Evolutionary conservation across 768 basidiomycete genomes (phyloP).

Genomic region (Sporobolomyces roseus): DNA sequence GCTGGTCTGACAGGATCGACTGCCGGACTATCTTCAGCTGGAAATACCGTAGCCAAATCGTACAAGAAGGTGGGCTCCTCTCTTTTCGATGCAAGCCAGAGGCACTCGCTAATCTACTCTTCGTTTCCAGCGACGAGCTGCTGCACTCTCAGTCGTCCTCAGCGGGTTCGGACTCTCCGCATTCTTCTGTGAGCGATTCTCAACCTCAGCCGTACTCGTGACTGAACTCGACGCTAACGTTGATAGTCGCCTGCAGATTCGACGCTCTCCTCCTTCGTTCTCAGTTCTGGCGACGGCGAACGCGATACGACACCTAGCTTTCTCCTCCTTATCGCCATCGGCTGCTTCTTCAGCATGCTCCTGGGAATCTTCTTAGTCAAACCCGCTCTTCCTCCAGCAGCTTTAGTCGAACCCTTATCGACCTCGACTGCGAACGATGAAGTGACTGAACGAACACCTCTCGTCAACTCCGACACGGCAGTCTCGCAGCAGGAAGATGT

Average conservation of each 20-base stretch:
- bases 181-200: conserved; percentile 29
- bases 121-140: conserved; percentile 13
- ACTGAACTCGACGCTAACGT: not conserved
- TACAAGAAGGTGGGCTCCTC: conserved; percentile 27
- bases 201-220: not conserved
- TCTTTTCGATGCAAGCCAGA: no score
- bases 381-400: not conserved
- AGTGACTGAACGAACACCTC: conserved; percentile 7
- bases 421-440: not conserved
- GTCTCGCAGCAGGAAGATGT: not conserved
- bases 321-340: conserved; percentile 35
- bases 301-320: conserved; percentile 30
- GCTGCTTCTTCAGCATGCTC: conserved; percentile 17
- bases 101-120: no score
- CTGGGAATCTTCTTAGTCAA: conserved; percentile 28
- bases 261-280: conserved; percentile 17
- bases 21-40: conserved; percentile 20
- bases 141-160: conserved; percentile 23
- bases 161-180: conserved; percentile 33
- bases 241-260: conserved; percentile 17
- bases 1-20: conserved; percentile 12
- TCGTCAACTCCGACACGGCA: not conserved
- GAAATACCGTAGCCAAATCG: conserved; percentile 32
- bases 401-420: not conserved
- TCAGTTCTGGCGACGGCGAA: not conserved